Base-by-base conservation (phyloP, 352 stramenopile genomes). In the Pythium insidiosum region DNA sequence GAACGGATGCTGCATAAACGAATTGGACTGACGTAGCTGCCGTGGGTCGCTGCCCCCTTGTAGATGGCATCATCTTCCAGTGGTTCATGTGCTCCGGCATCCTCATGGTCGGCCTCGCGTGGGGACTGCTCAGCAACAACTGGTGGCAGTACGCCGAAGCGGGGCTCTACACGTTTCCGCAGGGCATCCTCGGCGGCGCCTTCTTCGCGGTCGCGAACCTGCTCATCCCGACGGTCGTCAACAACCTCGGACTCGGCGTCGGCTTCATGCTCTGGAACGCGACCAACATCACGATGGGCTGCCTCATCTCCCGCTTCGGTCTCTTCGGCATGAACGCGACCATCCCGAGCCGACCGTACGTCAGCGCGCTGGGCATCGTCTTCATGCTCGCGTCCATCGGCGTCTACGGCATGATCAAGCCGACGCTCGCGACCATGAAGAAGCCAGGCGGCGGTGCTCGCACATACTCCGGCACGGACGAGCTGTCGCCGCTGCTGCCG, bases 81-180 rank as follows among this genome's bases (percentile, higher is more conserved):
- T 92, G 79, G 79, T 89, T 89, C 53, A 92, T 92, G 79, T 92
- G 79, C 43, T 92, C 79, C 0, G 79, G 79, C 2, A 92, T 92
- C 45, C 66, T 92, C 34, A 80, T 88, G 65, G 73, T 87, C 18
- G 79, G 79, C 1, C 55, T 92, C 43, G 56, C 56, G 4, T 92
- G 79, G 79, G 79, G 79, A 0, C 50, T 92, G 21, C 15, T 86
- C 4, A 89, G 73, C 58, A 89, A 92, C 62, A 77, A 92, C 37
- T 92, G 79, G 79, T 58, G 58, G 16, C 70, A 84, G 38, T 89
- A 70, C 44, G 69, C 76, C 2, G 66, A 92, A 36, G 73, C 58
- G 6, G 79, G 79, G 1, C 78, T 92, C 34, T 92, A 74, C 51
- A 81, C 75, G 16, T 92, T 92, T 36, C 76, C 79, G 1, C 61